phyloP scores from a whole-genome alignment of 805 yeast genomes.

The Priceomyces haplophilus region DNA sequence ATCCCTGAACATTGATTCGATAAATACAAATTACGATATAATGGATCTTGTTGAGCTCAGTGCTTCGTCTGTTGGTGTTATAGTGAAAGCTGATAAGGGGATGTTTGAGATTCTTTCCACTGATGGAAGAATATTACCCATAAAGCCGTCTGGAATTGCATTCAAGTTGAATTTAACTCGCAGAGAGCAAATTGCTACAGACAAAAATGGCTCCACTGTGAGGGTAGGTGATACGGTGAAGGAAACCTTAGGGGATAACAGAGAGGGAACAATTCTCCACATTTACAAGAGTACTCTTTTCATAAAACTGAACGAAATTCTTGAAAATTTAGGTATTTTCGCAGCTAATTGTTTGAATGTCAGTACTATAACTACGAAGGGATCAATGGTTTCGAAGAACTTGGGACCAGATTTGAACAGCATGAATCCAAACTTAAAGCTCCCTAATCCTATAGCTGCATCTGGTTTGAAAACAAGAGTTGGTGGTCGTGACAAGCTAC shows the following conservation, averaged over 20 bases:
- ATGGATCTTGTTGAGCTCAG: slow-evolving; percentile 88
- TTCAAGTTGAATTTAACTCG: slow-evolving; percentile 63
- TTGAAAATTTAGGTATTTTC: slow-evolving; percentile 89
- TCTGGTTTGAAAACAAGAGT: slow-evolving; percentile 46
- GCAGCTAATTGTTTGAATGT: slow-evolving; percentile 74
- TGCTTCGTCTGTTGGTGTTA: slow-evolving; percentile 82
- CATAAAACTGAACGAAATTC: slow-evolving; percentile 71
- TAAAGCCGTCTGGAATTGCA: slow-evolving; percentile 79
- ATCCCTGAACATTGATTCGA: slow-evolving; percentile 51
- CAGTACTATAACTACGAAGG: slow-evolving; percentile 81
- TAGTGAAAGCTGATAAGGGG: slow-evolving; percentile 86
- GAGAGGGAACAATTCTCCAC: slow-evolving; percentile 86
- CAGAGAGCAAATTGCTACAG: slow-evolving; percentile 81
- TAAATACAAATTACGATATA: slow-evolving; percentile 75
- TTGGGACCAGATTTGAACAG: slow-evolving; percentile 67
- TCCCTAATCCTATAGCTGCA: slow-evolving; percentile 52
- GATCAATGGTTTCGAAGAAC: slow-evolving; percentile 56
- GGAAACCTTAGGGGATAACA: slow-evolving; percentile 66
- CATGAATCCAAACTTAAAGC: slow-evolving; percentile 78
- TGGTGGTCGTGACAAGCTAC: slow-evolving; percentile 76
- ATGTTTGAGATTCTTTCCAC: slow-evolving; percentile 75
- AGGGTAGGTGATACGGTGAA: slow-evolving; percentile 91
- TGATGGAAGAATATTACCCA: slow-evolving; percentile 70
- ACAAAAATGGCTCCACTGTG: slow-evolving; percentile 77
- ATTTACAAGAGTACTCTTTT: slow-evolving; percentile 78